Evolutionary conservation across 495 filamentous ascomycete species (phyloP), one percentile per base, ranked within the genome.

Genomic region (Pyronema omphalodes): DNA sequence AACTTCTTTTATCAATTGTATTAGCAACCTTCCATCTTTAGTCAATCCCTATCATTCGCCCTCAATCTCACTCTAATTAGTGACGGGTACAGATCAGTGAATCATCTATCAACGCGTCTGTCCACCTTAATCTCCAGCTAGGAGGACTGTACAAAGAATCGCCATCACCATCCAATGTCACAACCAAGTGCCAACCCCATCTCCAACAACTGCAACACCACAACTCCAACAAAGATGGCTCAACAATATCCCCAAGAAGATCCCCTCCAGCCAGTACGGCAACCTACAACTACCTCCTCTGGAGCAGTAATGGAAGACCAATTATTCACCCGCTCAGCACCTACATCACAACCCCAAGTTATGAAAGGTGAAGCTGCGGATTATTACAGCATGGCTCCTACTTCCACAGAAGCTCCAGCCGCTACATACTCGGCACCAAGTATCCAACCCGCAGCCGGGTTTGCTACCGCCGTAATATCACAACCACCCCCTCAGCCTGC

Each of bases 331-430:
- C 23, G 23, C 23, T 29, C 23, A 29, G 23, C 5, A 29, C 23
- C 23, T 29, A 29, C 23, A 29, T 29, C 5, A 29, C 23, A 29
- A 29, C 23, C 23, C 23, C 23, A 29, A 5, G 23, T 29, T 29
- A 29, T 29, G 23, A 29, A 5, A 34, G 56, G 53, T 7, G 60
- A 53, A 51, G 17, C 53, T 9, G 57, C 41, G 6, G 49, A 36
- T n/a, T 62, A 63, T 45, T 63, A 59, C 37, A 45, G 37, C 37
- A 33, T 19, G 7, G 44, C 59, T 3, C 18, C 51, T 35, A 53
- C 40, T 29, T 35, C 34, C 3, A 41, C 51, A 17, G 50, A 39
- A 15, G 40, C 58, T 34, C 60, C 55, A 40, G 36, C 59, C 14
- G 37, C 60, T 11, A 44, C 60, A 7, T 29, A 29, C 23, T 29